Percentiles rank a stretch among this genome's conserved stretches.
phyloP scores from a whole-genome alignment of 371 early-diverging fungal species.

The Haplosporangium sp. region DNA sequence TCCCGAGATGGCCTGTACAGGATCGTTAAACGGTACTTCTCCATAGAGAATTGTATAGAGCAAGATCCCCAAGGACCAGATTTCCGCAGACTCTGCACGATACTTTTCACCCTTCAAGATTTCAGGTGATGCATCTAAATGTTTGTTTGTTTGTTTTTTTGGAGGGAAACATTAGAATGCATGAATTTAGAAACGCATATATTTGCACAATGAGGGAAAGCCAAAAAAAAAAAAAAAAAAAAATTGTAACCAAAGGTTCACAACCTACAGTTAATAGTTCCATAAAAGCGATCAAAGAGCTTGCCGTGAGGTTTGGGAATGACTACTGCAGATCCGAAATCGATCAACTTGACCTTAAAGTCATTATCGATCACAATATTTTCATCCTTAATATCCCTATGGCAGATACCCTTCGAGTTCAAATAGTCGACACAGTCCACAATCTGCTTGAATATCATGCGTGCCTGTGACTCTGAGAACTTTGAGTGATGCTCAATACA shows the following conservation, averaged over 20 bases:
- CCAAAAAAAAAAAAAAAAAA: neutral
- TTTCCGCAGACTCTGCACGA: constrained; percentile 81
- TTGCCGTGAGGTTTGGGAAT: constrained; percentile 62
- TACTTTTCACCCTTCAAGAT: constrained; percentile 78
- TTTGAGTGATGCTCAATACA: constrained; percentile 78
- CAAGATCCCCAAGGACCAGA: constrained; percentile 85
- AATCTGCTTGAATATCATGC: constrained; percentile 79
- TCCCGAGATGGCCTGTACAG: constrained; percentile 61
- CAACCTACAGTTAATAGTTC: constrained; percentile 65
- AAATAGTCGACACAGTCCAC: constrained; percentile 75
- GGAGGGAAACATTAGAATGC: constrained; percentile 14
- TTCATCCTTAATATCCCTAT: constrained; percentile 80
- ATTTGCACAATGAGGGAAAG: neutral
- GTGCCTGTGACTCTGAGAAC: constrained; percentile 70
- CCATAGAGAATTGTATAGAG: constrained; percentile 83
- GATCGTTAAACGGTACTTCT: constrained; percentile 77
- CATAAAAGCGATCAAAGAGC: constrained; percentile 71
- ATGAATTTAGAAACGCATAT: neutral
- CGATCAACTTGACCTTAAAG: constrained; percentile 81
- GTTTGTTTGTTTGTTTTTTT: neutral
- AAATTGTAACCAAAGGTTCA: neutral
- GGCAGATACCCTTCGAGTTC: constrained; percentile 66
- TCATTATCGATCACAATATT: constrained; percentile 83
- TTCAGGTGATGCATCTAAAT: constrained; percentile 78
- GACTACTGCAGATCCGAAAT: constrained; percentile 84